Percentiles rank a stretch among this genome's conserved stretches.
Evolutionary conservation across 108 stramenopile species (phyloP).

Genomic region (Fistulifera solaris): DNA sequence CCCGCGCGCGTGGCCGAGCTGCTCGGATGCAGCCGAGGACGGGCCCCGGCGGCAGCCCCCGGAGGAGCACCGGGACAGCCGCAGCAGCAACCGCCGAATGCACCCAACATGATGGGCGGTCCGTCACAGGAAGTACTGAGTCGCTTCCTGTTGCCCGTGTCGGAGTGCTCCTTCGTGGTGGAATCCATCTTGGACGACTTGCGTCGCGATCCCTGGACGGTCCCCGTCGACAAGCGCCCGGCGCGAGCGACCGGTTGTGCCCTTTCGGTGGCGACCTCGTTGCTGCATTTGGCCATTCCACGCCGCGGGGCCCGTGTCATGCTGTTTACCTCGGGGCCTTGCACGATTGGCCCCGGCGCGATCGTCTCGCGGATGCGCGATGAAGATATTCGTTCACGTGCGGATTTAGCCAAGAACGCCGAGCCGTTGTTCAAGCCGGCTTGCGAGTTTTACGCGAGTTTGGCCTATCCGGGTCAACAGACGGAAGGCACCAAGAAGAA

Average conservation of each 20-base stretch:
- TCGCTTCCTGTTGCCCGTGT: constrained; percentile 89
- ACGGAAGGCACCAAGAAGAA: constrained; percentile 32
- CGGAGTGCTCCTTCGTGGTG: constrained; percentile 85
- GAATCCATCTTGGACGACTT: constrained; percentile 96
- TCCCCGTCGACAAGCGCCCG: constrained; percentile 80
- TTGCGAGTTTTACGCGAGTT: constrained; percentile 84
- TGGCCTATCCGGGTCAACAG: constrained; percentile 50
- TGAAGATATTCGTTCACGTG: constrained; percentile 89
- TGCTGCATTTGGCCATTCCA: constrained; percentile 87
- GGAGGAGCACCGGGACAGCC: constrained; percentile 19
- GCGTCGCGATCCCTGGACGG: constrained; percentile 95
- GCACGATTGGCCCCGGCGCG: constrained; percentile 92
- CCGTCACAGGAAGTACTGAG: constrained; percentile 65
- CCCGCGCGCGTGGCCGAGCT: constrained; percentile 80
- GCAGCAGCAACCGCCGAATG: constrained; percentile 26
- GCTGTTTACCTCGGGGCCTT: constrained; percentile 95
- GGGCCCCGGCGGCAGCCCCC: constrained; percentile 1
- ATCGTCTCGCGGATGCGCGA: constrained; percentile 83
- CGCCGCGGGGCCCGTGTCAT: constrained; percentile 89
- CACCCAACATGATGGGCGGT: constrained; percentile 22
- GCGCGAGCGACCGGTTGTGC: constrained; percentile 93
- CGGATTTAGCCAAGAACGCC: constrained; percentile 84
- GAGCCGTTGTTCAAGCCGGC: constrained; percentile 88
- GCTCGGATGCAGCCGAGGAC: constrained; percentile 45
- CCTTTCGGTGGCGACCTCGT: constrained; percentile 73